Conservation (phyloP, 2,329 filamentous ascomycete genomes). For the Microsporum canis region DNA sequence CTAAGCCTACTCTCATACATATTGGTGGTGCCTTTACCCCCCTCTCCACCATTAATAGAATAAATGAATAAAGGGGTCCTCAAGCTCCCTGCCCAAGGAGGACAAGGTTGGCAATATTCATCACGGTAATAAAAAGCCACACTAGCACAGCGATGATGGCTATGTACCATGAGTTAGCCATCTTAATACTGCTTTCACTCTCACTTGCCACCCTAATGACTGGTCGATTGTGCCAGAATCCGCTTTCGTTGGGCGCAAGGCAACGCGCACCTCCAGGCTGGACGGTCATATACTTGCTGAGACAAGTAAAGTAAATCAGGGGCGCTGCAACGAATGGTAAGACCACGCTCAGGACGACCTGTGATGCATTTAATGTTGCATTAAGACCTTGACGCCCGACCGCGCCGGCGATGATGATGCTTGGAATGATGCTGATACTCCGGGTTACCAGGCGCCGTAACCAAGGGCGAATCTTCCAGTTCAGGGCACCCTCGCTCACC, state of each 20-base stretch:
- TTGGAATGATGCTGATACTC: conserved; percentile 67
- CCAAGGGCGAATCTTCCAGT: conserved; percentile 67
- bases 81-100: conserved; percentile 35
- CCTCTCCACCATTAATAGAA: too few species aligned
- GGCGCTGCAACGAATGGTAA: conserved; percentile 74
- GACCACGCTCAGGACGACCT: conserved; percentile 68
- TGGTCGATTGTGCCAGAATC: neutral
- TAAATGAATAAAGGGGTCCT: neutral
- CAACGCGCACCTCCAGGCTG: conserved; percentile 32
- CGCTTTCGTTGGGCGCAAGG: neutral
- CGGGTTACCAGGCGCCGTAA: conserved; percentile 65
- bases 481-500: conserved; percentile 71
- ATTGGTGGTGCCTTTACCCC: neutral
- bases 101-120: conserved; percentile 70
- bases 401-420: conserved; percentile 70
- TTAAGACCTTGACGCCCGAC: conserved; percentile 61
- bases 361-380: conserved; percentile 60
- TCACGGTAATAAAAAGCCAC: conserved; percentile 62
- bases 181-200: conserved; percentile 36
- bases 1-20: neutral
- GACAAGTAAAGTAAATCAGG: conserved; percentile 73
- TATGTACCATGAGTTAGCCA: conserved; percentile 62
- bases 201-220: neutral
- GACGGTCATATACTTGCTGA: conserved; percentile 69
- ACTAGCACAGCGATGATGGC: conserved; percentile 48